phyloP scores from a whole-genome alignment of 345 rosid species.

The Moringa oleifera region DNA sequence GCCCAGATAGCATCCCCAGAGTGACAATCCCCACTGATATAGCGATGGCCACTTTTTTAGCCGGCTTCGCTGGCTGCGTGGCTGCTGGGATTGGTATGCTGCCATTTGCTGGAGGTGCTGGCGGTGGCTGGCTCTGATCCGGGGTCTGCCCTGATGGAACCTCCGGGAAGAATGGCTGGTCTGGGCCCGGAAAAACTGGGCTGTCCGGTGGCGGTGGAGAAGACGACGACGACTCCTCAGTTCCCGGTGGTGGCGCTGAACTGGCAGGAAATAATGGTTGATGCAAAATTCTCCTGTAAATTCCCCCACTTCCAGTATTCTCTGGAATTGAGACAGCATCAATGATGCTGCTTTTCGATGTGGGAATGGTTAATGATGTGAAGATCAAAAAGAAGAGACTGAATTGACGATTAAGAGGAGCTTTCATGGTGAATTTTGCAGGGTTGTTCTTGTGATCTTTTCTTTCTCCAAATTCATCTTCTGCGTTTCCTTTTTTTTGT shows the following conservation, averaged over 20 bases:
- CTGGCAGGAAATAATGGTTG: slow-evolving; percentile 75
- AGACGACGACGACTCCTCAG: slow-evolving; percentile 17
- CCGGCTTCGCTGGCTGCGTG: slow-evolving; percentile 67
- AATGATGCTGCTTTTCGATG: slow-evolving; percentile 1
- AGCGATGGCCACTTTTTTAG: slow-evolving; percentile 75
- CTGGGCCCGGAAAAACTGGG: slow-evolving; percentile 38
- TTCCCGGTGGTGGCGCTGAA: slow-evolving; percentile 48
- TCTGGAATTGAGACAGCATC: not conserved
- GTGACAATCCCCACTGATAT: slow-evolving; percentile 92
- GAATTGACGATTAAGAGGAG: slow-evolving; percentile 15
- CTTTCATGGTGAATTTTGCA: slow-evolving; percentile 55
- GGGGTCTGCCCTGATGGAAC: slow-evolving; percentile 46
- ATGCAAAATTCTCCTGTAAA: slow-evolving; percentile 68
- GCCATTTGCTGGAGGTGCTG: slow-evolving; percentile 43
- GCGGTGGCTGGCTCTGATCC: slow-evolving; percentile 46
- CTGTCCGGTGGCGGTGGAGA: slow-evolving; percentile 51
- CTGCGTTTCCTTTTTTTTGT: slow-evolving; percentile 6
- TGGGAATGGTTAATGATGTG: slow-evolving; percentile 3
- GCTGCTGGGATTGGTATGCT: slow-evolving; percentile 60
- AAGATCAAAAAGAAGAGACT: slow-evolving; percentile 25
- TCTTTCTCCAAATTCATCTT: slow-evolving; percentile 48
- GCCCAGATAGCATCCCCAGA: slow-evolving; percentile 83
- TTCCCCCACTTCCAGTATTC: not conserved
- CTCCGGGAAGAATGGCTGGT: slow-evolving; percentile 91
- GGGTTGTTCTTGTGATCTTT: slow-evolving; percentile 26